Conservation (phyloP, 257 asterid genomes). For the Rauvolfia tetraphylla region DNA sequence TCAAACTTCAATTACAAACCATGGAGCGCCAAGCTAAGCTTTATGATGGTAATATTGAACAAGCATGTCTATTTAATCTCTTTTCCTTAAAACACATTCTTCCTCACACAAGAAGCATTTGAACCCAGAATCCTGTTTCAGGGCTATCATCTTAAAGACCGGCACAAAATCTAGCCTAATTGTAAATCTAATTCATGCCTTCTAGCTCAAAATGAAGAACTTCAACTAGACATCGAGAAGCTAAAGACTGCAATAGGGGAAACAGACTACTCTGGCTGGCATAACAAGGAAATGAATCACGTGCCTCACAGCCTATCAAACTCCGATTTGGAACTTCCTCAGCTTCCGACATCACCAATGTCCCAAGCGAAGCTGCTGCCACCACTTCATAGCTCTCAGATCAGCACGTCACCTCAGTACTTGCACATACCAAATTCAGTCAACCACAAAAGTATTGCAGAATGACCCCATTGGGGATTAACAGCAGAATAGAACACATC, state of each 20-base stretch:
- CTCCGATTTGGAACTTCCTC: neutral
- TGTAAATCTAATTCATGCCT: neutral
- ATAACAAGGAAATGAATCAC: neutral
- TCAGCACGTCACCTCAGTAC: neutral
- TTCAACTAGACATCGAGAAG: constrained; percentile 16
- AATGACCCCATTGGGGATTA: neutral
- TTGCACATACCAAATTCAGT: constrained; percentile 11
- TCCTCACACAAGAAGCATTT: neutral
- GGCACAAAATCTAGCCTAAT: constrained; percentile 3
- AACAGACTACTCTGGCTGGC: constrained; percentile 2
- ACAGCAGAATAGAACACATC: neutral
- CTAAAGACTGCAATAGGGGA: constrained; percentile 17
- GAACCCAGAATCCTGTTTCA: too few species aligned
- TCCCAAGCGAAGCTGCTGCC: constrained; percentile 10
- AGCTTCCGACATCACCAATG: neutral
- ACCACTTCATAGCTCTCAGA: constrained; percentile 6
- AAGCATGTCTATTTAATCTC: neutral
- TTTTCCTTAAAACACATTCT: neutral
- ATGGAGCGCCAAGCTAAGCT: constrained; percentile 14
- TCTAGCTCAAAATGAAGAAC: constrained; percentile 21
- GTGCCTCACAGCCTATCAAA: constrained; percentile 1
- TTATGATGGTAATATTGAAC: constrained; percentile 8
- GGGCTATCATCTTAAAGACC: neutral
- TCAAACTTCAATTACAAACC: constrained; percentile 15
- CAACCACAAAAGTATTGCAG: neutral